Evolutionary conservation across 768 basidiomycete genomes (phyloP), one percentile per base, ranked within the genome.

Genomic region (Tylopilus sp.): DNA sequence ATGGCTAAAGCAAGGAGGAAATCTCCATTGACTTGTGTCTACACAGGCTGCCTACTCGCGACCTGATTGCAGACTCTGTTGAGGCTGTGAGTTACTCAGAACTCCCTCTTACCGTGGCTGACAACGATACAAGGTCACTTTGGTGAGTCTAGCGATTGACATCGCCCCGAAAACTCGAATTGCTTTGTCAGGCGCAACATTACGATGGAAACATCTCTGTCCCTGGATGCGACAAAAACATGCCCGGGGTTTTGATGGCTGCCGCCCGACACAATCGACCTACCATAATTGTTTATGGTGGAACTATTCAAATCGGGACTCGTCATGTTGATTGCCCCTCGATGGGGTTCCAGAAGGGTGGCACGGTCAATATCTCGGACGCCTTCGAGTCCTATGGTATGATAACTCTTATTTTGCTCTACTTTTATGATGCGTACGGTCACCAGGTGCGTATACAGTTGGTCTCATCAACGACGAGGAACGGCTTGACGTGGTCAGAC

Each of bases 151-250:
- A 36, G 6, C 24, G 13, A 21, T 29, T 45, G 29, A 37, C 47
- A 9, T 25, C 16, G 3, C 19, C 28, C 34, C 48, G 26, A 22
- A 25, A 53, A 48, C 44, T 22, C 30, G 19, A 50, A 36, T 45
- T 42, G 4, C 31, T 48, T 21, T 47, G 33, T 28, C 50, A 88
- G 89, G 89, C 89, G 21, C 91, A 93, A 74, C 84, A 91, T 63
- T 92, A 93, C 61, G 92, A 94, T 55, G 91, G 82, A 13, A 91
- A 92, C 62, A 90, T 93, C 60, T 83, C 87, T 6, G 78, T 92
- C 48, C 92, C 92, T 17, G 90, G 91, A 51, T 93, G 91, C 59
- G 91, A 93, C 71, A 93, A 93, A 74, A 93, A 93, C 65, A 92
- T 93, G 92, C 91, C 91, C 10, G 92, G 89, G 17, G 89, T 86